Conservation (phyloP, 331 rosid genomes). For the Spiraea crenata region DNA sequence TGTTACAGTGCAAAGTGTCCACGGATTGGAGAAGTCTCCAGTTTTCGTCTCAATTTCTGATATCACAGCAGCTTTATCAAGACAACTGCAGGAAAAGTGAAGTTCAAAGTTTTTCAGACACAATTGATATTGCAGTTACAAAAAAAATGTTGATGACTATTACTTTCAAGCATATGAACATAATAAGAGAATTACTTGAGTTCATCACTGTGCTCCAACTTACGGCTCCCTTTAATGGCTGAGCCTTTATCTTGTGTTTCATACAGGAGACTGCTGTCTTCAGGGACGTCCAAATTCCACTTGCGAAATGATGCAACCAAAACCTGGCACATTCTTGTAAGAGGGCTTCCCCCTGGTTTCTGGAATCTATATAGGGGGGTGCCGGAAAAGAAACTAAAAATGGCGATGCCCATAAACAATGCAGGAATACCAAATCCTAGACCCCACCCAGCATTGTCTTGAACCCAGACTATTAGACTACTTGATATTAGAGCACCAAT, state of each 20-base stretch:
- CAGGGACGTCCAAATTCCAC: slow-evolving; percentile 57
- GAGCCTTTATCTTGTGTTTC: slow-evolving; percentile 71
- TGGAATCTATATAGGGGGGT: slow-evolving; percentile 87
- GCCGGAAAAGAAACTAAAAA: slow-evolving; percentile 72
- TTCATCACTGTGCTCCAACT: slow-evolving; percentile 76
- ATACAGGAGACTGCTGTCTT: slow-evolving; percentile 63
- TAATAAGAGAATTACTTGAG: slow-evolving; percentile 46
- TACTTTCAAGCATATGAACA: not conserved
- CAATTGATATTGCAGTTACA: not conserved
- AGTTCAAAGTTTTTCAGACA: not conserved
- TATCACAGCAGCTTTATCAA: slow-evolving; percentile 79
- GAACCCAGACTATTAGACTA: slow-evolving; percentile 74
- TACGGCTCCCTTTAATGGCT: slow-evolving; percentile 92
- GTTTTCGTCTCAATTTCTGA: slow-evolving; percentile 51
- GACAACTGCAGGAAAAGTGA: slow-evolving; percentile 59
- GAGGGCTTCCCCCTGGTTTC: slow-evolving; percentile 94
- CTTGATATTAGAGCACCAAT: slow-evolving; percentile 91
- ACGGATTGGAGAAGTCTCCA: slow-evolving; percentile 60
- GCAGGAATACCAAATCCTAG: slow-evolving; percentile 96
- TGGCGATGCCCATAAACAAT: slow-evolving; percentile 76
- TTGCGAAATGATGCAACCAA: slow-evolving; percentile 77
- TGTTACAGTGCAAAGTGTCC: slow-evolving; percentile 89
- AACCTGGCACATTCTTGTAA: slow-evolving; percentile 95
- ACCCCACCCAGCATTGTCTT: slow-evolving; percentile 97
- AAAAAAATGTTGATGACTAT: not conserved